phyloP scores from a whole-genome alignment of 169 alveolate species.

The Babesia bigemina region DNA sequence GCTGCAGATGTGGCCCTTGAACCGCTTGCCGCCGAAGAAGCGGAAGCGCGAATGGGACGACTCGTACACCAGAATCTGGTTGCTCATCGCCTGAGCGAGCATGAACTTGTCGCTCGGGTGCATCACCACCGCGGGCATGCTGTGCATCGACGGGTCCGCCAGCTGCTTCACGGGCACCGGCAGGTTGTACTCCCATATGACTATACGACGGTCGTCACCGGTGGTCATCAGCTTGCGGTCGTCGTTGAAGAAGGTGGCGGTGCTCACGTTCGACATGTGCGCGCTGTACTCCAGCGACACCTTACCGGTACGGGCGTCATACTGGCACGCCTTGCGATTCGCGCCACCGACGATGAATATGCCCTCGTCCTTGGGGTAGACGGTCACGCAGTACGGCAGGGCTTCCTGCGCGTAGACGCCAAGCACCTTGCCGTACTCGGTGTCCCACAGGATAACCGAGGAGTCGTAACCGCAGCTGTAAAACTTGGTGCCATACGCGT shows the following conservation, averaged over 20 bases:
- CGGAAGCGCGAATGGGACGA: slow-evolving; percentile 79
- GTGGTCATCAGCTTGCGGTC: slow-evolving; percentile 91
- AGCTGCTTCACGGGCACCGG: slow-evolving; percentile 95
- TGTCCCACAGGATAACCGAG: slow-evolving; percentile 92
- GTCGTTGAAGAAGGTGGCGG: slow-evolving; percentile 91
- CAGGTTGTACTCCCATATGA: slow-evolving; percentile 95
- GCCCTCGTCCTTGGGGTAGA: slow-evolving; percentile 88
- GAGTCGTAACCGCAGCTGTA: slow-evolving; percentile 92
- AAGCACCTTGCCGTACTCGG: slow-evolving; percentile 95
- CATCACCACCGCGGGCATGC: slow-evolving; percentile 90
- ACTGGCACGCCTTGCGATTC: slow-evolving; percentile 89
- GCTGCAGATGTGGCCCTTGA: slow-evolving; percentile 90
- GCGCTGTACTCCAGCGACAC: slow-evolving; percentile 90
- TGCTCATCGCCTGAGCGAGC: slow-evolving; percentile 94
- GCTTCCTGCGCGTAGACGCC: slow-evolving; percentile 86
- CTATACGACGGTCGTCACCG: slow-evolving; percentile 94
- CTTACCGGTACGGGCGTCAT: slow-evolving; percentile 89
- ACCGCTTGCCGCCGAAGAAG: slow-evolving; percentile 90
- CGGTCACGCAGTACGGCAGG: slow-evolving; percentile 91
- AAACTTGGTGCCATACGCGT: slow-evolving; percentile 87
- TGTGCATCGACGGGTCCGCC: slow-evolving; percentile 94
- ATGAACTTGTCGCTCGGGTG: slow-evolving; percentile 93
- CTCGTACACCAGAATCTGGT: slow-evolving; percentile 93
- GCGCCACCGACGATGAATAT: slow-evolving; percentile 92
- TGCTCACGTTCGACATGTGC: slow-evolving; percentile 92